These are phyloP conservation scores for Hemerocallis citrina DNA, from an alignment of 106 monocot species.

Conservation along the genomic window DNA sequence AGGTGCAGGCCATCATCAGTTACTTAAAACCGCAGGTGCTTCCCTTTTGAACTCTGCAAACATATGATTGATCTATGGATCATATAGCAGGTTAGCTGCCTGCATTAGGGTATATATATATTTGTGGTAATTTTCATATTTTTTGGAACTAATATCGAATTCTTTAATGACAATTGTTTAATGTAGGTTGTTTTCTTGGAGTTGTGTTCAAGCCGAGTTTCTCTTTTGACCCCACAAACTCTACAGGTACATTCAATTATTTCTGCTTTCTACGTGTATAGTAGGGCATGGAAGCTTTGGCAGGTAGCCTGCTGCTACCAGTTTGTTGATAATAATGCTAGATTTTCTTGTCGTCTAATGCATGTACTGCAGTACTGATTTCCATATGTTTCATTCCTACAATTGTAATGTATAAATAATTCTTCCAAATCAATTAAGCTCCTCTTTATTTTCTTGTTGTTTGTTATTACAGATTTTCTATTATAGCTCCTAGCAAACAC, in stretches of 20 bases:
- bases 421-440: too few relatives aligned
- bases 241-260: constrained; percentile 30
- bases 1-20: constrained; percentile 72
- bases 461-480: too few relatives aligned
- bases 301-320: too few relatives aligned
- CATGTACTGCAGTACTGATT: too few relatives aligned
- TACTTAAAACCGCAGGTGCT: constrained; percentile 97
- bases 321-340: too few relatives aligned
- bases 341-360: too few relatives aligned
- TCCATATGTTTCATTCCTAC: too few relatives aligned
- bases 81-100: constrained; percentile 34
- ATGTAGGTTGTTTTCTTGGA: constrained; percentile 92
- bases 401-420: too few relatives aligned
- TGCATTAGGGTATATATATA: constrained; percentile 12
- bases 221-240: constrained; percentile 69
- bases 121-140: neutral
- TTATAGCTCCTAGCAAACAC: too few relatives aligned
- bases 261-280: neutral
- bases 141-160: neutral
- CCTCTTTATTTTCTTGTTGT: too few relatives aligned
- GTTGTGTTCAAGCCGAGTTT: constrained; percentile 69
- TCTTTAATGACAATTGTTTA: constrained; percentile 4
- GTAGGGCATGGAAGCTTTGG: neutral
- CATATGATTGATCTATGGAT: constrained; percentile 22
- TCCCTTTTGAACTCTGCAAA: constrained; percentile 15